phyloP scores from a whole-genome alignment of 768 basidiomycete species.

The Dacryopinax primogenitus region DNA sequence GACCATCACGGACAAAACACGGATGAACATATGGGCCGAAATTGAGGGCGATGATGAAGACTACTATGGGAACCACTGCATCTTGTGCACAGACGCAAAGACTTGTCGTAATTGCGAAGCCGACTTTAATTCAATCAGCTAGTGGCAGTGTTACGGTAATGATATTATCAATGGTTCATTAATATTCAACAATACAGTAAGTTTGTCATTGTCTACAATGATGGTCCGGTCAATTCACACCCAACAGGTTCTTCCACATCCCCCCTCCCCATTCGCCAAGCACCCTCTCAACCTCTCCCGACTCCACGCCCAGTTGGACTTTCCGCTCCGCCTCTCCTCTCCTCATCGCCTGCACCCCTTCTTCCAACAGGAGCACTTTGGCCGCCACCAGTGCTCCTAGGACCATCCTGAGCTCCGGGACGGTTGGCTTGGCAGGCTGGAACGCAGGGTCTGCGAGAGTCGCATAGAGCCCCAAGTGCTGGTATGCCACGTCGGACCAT shows the following conservation, averaged over 20 bases:
- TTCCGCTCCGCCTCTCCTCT: conserved; percentile 54
- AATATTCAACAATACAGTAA: too few species aligned
- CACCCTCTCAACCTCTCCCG: conserved; percentile 71
- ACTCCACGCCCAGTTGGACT: conserved; percentile 71
- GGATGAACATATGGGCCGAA: too few species aligned
- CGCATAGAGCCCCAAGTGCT: conserved; percentile 59
- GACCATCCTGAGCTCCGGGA: conserved; percentile 52
- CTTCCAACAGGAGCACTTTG: conserved; percentile 62
- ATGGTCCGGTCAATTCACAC: conserved; percentile 19
- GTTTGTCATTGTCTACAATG: neutral
- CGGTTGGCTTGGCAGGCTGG: conserved; percentile 43
- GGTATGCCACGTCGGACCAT: conserved; percentile 66
- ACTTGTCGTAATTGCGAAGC: too few species aligned
- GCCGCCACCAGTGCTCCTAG: conserved; percentile 66
- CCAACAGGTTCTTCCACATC: conserved; percentile 28
- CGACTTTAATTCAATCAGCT: too few species aligned
- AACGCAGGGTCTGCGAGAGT: conserved; percentile 49
- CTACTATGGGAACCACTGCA: too few species aligned
- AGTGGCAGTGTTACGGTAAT: too few species aligned
- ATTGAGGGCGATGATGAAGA: too few species aligned
- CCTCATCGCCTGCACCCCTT: conserved; percentile 38
- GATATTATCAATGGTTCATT: neutral
- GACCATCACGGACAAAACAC: too few species aligned
- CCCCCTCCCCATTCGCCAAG: conserved; percentile 58
- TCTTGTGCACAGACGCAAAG: too few species aligned